phyloP scores from a whole-genome alignment of 495 filamentous ascomycete species.

The Lentithecium fluviatile region DNA sequence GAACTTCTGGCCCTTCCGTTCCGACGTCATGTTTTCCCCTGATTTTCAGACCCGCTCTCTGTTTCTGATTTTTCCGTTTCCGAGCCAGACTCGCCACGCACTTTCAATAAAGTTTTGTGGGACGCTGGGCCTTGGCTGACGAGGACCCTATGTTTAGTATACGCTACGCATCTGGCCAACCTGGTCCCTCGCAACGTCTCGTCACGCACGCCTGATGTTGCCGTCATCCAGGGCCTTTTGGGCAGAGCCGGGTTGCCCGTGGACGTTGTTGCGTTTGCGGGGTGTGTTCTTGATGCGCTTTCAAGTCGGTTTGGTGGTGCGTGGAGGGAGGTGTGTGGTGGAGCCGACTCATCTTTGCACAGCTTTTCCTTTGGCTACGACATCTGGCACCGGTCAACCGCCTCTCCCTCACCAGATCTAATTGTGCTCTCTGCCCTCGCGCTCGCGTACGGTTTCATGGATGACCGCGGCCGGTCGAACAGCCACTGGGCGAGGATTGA shows the following conservation, averaged over 20 bases:
- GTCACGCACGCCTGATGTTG: slow-evolving; percentile 8
- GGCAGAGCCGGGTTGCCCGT: slow-evolving; percentile 28
- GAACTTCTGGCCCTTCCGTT: neutral
- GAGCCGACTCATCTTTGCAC: neutral
- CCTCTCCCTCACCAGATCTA: slow-evolving; percentile 21
- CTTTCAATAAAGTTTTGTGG: neutral
- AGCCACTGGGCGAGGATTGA: slow-evolving; percentile 28
- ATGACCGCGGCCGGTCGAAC: slow-evolving; percentile 18
- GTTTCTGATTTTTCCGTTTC: neutral
- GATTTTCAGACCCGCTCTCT: neutral
- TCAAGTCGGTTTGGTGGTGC: slow-evolving; percentile 17
- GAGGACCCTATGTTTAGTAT: slow-evolving; percentile 14
- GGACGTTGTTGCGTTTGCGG: slow-evolving; percentile 31
- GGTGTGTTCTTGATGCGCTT: slow-evolving; percentile 36
- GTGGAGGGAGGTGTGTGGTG: slow-evolving; percentile 11
- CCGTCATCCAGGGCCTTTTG: slow-evolving; percentile 18
- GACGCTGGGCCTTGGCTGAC: neutral
- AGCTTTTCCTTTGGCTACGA: neutral
- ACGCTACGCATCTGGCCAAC: slow-evolving; percentile 29
- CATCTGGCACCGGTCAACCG: neutral
- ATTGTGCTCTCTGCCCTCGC: slow-evolving; percentile 32
- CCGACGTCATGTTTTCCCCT: neutral
- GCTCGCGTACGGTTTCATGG: slow-evolving; percentile 22
- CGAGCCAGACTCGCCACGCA: neutral
- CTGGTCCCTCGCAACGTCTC: slow-evolving; percentile 33